Conservation (phyloP, 306 rosid genomes). For the Hippophae gyantsensis region DNA sequence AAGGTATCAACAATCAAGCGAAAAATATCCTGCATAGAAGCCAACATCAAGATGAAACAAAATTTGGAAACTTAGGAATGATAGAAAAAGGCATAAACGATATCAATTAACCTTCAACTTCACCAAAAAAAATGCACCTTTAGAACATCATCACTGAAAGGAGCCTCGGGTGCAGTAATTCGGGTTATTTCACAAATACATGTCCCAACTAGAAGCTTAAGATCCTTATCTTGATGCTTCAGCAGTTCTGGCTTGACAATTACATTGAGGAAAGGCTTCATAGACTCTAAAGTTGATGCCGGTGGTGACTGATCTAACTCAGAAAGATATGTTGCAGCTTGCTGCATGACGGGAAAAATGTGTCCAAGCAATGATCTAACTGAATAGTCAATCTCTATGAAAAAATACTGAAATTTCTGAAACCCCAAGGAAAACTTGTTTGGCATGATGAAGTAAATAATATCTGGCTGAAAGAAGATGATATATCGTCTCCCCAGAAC, state of each 20-base stretch:
- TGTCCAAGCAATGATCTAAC: not conserved
- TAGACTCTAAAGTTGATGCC: slow-evolving; percentile 55
- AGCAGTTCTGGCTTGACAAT: slow-evolving; percentile 79
- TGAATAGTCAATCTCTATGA: slow-evolving; percentile 1
- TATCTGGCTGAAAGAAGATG: too few relatives aligned
- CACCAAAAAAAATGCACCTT: slow-evolving; percentile 43
- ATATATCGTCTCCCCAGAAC: too few relatives aligned
- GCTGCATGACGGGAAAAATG: slow-evolving; percentile 50
- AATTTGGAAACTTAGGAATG: slow-evolving; percentile 10
- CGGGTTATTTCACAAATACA: slow-evolving; percentile 95
- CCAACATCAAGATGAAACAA: slow-evolving; percentile 10
- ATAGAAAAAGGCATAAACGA: slow-evolving; percentile 3
- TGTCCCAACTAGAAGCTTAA: slow-evolving; percentile 91
- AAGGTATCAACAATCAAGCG: slow-evolving; percentile 78
- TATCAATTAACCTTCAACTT: slow-evolving; percentile 15
- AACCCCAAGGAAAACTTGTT: too few relatives aligned
- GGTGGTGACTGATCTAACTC: slow-evolving; percentile 92
- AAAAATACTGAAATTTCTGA: not conserved
- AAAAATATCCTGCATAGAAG: slow-evolving; percentile 74
- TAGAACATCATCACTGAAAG: slow-evolving; percentile 77
- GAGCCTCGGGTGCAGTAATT: slow-evolving; percentile 97
- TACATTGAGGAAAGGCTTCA: slow-evolving; percentile 77
- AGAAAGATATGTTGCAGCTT: slow-evolving; percentile 72
- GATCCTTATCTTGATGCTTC: slow-evolving; percentile 89
- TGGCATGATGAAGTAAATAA: too few relatives aligned